Evolutionary conservation across 495 filamentous ascomycete species (phyloP).

Genomic region (Penicillium simplicissimum): DNA sequence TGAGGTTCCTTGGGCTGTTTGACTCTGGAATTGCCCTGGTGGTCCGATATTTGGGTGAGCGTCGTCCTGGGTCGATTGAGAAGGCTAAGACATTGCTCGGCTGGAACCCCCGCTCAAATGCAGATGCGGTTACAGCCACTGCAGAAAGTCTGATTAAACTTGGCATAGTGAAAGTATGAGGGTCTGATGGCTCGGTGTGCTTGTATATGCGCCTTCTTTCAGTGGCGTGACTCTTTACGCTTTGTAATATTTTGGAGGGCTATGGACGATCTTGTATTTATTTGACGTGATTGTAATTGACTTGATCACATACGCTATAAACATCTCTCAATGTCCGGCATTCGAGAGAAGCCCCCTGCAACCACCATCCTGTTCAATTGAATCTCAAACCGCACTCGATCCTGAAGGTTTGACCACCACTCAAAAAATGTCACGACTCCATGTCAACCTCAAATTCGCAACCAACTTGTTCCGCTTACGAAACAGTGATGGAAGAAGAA

Average conservation of each 20-base stretch:
- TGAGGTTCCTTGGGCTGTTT: constrained; percentile 5
- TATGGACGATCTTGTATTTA: neutral
- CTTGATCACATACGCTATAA: neutral
- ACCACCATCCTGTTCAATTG: neutral
- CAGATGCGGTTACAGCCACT: constrained; percentile 10
- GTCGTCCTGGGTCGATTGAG: constrained; percentile 5
- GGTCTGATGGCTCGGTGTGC: neutral
- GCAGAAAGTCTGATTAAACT: constrained; percentile 9
- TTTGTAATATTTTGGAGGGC: neutral
- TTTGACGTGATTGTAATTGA: neutral
- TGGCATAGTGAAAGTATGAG: constrained; percentile 9
- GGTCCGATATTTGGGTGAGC: constrained; percentile 2
- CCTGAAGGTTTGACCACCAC: neutral
- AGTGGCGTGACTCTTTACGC: neutral
- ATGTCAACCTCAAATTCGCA: neutral
- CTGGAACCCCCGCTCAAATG: constrained; percentile 13
- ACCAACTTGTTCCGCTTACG: neutral
- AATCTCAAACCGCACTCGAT: neutral
- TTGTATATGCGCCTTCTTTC: neutral
- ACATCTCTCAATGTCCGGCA: neutral
- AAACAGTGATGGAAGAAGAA: constrained; percentile 51
- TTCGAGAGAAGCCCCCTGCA: neutral
- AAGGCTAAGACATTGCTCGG: constrained; percentile 14
- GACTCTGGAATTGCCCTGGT: constrained; percentile 12
- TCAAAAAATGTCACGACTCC: neutral